These are phyloP conservation scores for Trichoderma sp. DNA, from an alignment of 2,329 filamentous ascomycete genomes.

Conservation along the genomic window DNA sequence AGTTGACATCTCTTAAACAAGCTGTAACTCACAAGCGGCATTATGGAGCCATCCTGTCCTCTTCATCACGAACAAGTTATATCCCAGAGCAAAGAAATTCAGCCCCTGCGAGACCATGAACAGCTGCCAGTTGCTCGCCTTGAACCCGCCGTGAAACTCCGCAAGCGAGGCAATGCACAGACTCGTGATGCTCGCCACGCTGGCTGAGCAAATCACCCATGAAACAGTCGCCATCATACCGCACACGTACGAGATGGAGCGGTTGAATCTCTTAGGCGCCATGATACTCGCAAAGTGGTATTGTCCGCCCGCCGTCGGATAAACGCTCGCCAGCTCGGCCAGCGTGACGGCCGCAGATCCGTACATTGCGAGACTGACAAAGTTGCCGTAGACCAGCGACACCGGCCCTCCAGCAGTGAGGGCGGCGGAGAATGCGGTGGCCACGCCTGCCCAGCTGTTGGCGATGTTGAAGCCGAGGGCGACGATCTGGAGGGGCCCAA, in stretches of 20 bases:
- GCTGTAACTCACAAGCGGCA: conserved; percentile 17
- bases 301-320: conserved; percentile 45
- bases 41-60: conserved; percentile 23
- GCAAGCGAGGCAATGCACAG: conserved; percentile 1
- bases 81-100: background rate
- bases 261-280: conserved; percentile 33
- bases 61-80: conserved; percentile 27
- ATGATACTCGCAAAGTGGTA: conserved; percentile 44
- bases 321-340: conserved; percentile 43
- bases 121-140: conserved; percentile 11
- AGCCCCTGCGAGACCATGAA: conserved; percentile 22
- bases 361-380: conserved; percentile 27
- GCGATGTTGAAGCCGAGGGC: conserved; percentile 31
- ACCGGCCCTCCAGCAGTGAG: conserved; percentile 26
- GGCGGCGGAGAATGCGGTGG: conserved; percentile 32
- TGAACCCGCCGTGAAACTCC: conserved; percentile 11
- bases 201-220: conserved; percentile 18
- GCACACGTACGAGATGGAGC: conserved; percentile 27
- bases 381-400: conserved; percentile 36
- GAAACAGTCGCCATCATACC: conserved; percentile 5
- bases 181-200: background rate
- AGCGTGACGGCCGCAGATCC: conserved; percentile 36
- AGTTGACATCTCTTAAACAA: background rate
- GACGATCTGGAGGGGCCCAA: conserved; percentile 19
- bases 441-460: conserved; percentile 36